Evolutionary conservation across 192 early-diverging fungal species (phyloP).

Genomic region (Piromyces finnis): DNA sequence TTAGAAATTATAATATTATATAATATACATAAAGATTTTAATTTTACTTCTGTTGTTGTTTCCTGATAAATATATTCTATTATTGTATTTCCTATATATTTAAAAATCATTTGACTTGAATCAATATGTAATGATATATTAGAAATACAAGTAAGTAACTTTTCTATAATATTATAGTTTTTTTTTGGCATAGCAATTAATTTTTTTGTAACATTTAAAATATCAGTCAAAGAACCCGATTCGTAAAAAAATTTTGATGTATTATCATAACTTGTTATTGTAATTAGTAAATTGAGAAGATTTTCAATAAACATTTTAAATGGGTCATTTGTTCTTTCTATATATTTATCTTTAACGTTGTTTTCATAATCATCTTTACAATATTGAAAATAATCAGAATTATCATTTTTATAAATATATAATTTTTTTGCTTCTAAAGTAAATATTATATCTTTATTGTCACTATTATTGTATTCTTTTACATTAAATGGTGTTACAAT

Average conservation of each 20-base stretch:
- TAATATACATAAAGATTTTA: neutral
- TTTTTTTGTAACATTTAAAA: neutral
- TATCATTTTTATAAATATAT: neutral
- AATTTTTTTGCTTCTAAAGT: neutral
- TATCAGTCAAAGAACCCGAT: neutral
- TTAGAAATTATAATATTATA: neutral
- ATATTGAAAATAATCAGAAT: neutral
- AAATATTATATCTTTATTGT: neutral
- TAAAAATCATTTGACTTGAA: neutral
- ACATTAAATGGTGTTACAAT: neutral
- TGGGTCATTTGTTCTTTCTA: neutral
- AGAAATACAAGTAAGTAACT: neutral
- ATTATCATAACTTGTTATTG: neutral
- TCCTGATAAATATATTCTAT: neutral
- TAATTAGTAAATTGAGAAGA: neutral
- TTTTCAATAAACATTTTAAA: neutral
- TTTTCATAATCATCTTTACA: neutral
- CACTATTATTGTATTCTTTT: neutral
- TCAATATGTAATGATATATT: neutral
- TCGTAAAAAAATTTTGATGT: neutral
- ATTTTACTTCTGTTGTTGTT: neutral
- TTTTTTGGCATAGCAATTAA: neutral
- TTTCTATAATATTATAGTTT: neutral
- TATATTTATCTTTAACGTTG: neutral
- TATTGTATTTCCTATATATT: neutral